Evolutionary conservation across 805 yeast species (phyloP).

Genomic region (Kodamaea neixiangensis): DNA sequence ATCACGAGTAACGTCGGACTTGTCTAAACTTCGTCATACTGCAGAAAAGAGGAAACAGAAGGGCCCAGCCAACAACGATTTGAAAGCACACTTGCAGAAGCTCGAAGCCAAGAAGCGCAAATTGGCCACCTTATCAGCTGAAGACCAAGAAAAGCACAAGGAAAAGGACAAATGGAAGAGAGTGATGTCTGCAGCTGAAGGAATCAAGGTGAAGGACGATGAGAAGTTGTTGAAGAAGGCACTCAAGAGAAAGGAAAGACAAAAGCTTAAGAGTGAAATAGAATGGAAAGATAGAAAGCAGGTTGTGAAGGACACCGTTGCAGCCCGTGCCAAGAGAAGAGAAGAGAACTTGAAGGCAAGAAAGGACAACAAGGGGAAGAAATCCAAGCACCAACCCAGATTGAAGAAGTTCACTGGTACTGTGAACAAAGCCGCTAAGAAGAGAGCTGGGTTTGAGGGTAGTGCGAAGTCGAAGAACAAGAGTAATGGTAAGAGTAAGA

Average conservation of each 20-base stretch:
- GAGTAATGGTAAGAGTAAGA: constrained; percentile 4
- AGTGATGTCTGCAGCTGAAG: constrained; percentile 85
- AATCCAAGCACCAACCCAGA: constrained; percentile 70
- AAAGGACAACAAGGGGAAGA: constrained; percentile 81
- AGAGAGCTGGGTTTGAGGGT: constrained; percentile 94
- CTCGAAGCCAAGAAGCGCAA: constrained; percentile 74
- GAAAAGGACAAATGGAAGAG: constrained; percentile 85
- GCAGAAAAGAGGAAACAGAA: constrained; percentile 57
- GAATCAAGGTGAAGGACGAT: constrained; percentile 84
- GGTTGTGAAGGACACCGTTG: constrained; percentile 70
- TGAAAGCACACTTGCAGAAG: constrained; percentile 76
- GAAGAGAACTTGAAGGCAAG: constrained; percentile 88
- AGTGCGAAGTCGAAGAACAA: constrained; percentile 45
- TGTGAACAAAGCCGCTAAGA: constrained; percentile 47
- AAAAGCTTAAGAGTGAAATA: constrained; percentile 80
- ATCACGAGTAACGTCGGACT: constrained; percentile 72
- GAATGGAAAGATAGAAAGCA: constrained; percentile 94
- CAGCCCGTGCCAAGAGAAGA: constrained; percentile 80
- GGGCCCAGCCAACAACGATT: constrained; percentile 85
- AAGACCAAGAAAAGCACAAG: constrained; percentile 57
- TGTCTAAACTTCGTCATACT: constrained; percentile 50
- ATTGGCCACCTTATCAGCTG: constrained; percentile 57
- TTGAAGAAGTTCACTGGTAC: constrained; percentile 65
- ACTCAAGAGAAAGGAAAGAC: constrained; percentile 76
- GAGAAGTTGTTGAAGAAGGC: constrained; percentile 86